phyloP scores from a whole-genome alignment of 129 eudicot species.

The Flaveria ramosissima region DNA sequence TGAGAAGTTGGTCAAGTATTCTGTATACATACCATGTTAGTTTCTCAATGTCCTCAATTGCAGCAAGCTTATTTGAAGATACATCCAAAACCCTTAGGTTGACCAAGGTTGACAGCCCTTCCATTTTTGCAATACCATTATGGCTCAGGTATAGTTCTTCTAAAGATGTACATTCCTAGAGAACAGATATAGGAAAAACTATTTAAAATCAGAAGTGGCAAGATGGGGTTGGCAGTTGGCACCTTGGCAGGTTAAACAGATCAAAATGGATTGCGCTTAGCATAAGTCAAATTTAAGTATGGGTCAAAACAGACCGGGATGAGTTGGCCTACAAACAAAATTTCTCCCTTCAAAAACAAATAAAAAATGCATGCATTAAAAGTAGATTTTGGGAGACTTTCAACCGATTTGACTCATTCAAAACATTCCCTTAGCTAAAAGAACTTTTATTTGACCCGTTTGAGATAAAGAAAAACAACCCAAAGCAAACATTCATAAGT shows the following conservation, averaged over 20 bases:
- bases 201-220: not conserved
- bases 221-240: not conserved
- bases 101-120: constrained; percentile 73
- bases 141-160: constrained; percentile 97
- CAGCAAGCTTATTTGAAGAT: constrained; percentile 80
- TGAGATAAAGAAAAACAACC: not conserved
- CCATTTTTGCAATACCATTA: constrained; percentile 92
- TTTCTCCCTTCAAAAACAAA: not conserved
- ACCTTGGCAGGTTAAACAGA: not conserved
- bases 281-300: not conserved
- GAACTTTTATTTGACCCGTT: not conserved
- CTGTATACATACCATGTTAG: constrained; percentile 55
- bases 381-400: not conserved
- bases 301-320: not conserved
- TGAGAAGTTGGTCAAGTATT: constrained; percentile 1
- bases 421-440: not conserved
- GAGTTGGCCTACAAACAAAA: not conserved
- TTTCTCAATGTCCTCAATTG: constrained; percentile 71
- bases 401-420: not conserved
- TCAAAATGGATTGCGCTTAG: not conserved
- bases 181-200: constrained; percentile 36
- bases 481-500: not conserved
- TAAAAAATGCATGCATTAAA: not conserved
- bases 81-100: constrained; percentile 90
- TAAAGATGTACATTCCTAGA: constrained; percentile 79